These are phyloP conservation scores for Chimonanthus praecox DNA, from an alignment of 164 flowering plant genomes.

Conservation along the genomic window DNA sequence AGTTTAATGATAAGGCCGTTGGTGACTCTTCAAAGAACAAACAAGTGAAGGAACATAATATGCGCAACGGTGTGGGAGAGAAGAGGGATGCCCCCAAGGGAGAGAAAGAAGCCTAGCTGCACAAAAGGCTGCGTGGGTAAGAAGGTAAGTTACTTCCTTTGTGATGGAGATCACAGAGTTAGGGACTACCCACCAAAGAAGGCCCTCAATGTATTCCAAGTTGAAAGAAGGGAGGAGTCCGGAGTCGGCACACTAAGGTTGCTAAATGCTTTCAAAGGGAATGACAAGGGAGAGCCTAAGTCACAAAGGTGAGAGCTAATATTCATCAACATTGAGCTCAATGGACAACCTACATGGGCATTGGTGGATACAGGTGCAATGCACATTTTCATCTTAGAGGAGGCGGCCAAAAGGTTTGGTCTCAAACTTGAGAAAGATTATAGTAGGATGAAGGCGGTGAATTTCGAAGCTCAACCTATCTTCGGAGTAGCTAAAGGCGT, in stretches of 20 bases:
- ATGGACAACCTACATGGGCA: not conserved
- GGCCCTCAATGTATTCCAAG: not conserved
- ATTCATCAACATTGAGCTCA: not conserved
- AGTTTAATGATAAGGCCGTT: not conserved
- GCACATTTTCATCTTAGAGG: conserved; percentile 2
- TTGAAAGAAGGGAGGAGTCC: not conserved
- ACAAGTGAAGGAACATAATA: not conserved
- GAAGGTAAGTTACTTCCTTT: not conserved
- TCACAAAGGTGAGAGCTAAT: not conserved
- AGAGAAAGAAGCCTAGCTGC: not conserved
- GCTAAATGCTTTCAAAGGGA: not conserved
- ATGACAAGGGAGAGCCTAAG: not conserved
- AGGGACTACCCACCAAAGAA: not conserved
- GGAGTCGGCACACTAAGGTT: not conserved
- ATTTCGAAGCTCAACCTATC: not conserved
- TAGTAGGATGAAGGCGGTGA: conserved; percentile 4
- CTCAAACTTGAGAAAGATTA: not conserved
- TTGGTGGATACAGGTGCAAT: conserved; percentile 5
- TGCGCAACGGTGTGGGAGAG: not conserved
- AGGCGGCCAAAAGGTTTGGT: not conserved
- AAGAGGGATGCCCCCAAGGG: not conserved
- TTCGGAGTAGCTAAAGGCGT: not conserved
- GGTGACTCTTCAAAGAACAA: not conserved
- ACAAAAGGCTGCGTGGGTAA: not conserved
- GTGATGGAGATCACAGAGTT: not conserved